Base-by-base conservation (phyloP, 345 rosid species). In the Populus pruinosa region DNA sequence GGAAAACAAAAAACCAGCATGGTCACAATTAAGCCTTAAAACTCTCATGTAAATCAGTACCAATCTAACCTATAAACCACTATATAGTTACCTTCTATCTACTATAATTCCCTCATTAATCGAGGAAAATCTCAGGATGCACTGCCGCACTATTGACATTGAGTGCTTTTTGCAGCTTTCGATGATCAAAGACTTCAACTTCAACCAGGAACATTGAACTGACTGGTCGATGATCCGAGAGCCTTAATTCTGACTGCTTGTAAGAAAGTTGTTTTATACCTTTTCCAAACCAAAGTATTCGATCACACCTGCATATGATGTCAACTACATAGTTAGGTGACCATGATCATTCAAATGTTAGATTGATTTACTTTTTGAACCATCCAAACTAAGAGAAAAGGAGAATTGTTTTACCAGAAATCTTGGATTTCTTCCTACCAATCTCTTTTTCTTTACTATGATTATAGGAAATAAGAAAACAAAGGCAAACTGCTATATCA, bases 191-290 rank as follows among this genome's bases (percentile, higher is more conserved):
- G 77, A 94, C 98, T 86, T 94, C 99, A 63, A 96, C 97, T 77
- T 89, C 87, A 17, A 96, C 83, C 70, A 76, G 72, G 79, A 96
- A 92, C 70, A 70, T 81, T 50, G 98, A 91, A 82, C 94, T 91
- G 67, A 96, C 92, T 0, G 99, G 98, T n/a, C 99, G 91, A 81
- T 96, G 99, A 84, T 96, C 99, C 9, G 99, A 94, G 70, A 90
- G 80, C 79, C 61, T 81, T 53, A 87, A 76, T 50, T 92, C 97
- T 50, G 97, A 79, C 53, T 88, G 79, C 75, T 87, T 86, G 84
- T 96, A 96, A 74, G 79, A 88, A 69, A 88, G 90, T 82, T 96
- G 99, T 78, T 84, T 86, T 84, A 94, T 90, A 70, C 90, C 87
- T 86, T 90, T 92, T 56, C 99, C 99, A 5, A 83, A 67, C 97